These are phyloP conservation scores for Wallacemonas sp. DNA, from an alignment of 208 protist species.

Conservation along the genomic window DNA sequence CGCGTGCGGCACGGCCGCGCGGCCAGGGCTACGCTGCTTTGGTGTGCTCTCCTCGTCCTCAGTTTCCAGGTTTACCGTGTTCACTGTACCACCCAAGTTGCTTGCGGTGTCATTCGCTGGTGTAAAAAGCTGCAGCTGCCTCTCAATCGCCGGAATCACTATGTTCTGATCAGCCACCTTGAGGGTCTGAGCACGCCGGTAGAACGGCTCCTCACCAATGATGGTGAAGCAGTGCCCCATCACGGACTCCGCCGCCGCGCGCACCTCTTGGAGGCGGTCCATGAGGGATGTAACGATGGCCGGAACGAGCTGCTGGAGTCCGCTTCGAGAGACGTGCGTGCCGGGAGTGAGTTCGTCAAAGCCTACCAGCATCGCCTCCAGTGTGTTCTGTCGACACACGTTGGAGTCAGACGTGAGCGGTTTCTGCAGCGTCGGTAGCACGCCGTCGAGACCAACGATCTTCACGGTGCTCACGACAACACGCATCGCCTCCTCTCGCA, in stretches of 20 bases:
- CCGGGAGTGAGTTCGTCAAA: conserved; percentile 43
- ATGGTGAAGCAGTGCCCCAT: conserved; percentile 63
- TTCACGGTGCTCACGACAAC: conserved; percentile 55
- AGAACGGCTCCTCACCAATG: conserved; percentile 60
- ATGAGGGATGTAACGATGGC: conserved; percentile 64
- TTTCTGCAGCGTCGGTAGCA: conserved; percentile 67
- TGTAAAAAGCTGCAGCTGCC: conserved; percentile 49
- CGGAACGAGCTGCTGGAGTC: conserved; percentile 51
- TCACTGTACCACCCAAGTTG: conserved; percentile 4
- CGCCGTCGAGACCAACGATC: conserved; percentile 54
- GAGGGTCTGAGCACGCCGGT: conserved; percentile 48
- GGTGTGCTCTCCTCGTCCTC: conserved; percentile 20
- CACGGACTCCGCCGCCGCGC: conserved; percentile 68
- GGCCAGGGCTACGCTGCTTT: neutral
- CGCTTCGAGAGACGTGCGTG: conserved; percentile 33
- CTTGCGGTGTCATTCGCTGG: conserved; percentile 9
- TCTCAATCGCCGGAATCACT: conserved; percentile 66
- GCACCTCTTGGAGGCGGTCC: conserved; percentile 83
- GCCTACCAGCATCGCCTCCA: conserved; percentile 70
- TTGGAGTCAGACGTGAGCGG: conserved; percentile 79
- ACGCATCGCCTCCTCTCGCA: conserved; percentile 76
- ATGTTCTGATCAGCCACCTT: conserved; percentile 81
- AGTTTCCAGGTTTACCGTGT: conserved; percentile 9
- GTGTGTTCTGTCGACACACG: conserved; percentile 60
- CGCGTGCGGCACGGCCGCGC: neutral